Conservation (phyloP, 2,329 filamentous ascomycete species). For the Sporothrix globosa region DNA sequence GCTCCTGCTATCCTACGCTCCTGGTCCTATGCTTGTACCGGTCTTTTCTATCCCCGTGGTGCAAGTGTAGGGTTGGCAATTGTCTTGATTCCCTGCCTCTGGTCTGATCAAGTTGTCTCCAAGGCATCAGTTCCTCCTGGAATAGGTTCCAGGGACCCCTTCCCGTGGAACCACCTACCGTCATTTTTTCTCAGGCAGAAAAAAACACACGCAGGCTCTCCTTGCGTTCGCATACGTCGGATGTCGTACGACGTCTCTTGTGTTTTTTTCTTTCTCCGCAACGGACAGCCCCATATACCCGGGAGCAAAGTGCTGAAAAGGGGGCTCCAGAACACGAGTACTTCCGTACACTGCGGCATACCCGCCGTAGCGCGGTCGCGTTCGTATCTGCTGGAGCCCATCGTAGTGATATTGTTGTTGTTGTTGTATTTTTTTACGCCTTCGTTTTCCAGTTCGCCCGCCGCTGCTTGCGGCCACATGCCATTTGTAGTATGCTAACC, state of each 20-base stretch:
- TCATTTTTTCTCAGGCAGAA: conserved; percentile 50
- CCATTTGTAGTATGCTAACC: conserved; percentile 71
- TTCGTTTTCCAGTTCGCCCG: conserved; percentile 4
- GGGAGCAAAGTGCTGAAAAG: conserved; percentile 56
- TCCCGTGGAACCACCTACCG: conserved; percentile 21
- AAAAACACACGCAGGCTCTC: conserved; percentile 22
- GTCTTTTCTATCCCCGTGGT: conserved; percentile 56
- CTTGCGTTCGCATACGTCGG: conserved; percentile 9
- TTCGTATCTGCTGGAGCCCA: conserved; percentile 60
- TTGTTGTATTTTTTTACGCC: conserved; percentile 38
- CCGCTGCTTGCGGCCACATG: conserved; percentile 14
- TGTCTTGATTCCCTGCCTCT: conserved; percentile 64
- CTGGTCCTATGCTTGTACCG: conserved; percentile 75
- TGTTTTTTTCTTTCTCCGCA: conserved; percentile 53
- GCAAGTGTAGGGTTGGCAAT: conserved; percentile 75
- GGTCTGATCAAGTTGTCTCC: conserved; percentile 66
- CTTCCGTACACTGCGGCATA: conserved; percentile 46
- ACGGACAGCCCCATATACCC: conserved; percentile 61
- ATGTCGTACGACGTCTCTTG: conserved; percentile 14
- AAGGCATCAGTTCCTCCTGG: conserved; percentile 50
- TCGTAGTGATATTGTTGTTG: conserved; percentile 57
- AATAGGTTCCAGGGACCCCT: conserved; percentile 31
- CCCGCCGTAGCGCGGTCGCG: conserved; percentile 36
- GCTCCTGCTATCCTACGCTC: conserved; percentile 77
- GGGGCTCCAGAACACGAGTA: conserved; percentile 54